Conservation (phyloP, 2,329 filamentous ascomycete species). For the Escovopsis sp. region DNA sequence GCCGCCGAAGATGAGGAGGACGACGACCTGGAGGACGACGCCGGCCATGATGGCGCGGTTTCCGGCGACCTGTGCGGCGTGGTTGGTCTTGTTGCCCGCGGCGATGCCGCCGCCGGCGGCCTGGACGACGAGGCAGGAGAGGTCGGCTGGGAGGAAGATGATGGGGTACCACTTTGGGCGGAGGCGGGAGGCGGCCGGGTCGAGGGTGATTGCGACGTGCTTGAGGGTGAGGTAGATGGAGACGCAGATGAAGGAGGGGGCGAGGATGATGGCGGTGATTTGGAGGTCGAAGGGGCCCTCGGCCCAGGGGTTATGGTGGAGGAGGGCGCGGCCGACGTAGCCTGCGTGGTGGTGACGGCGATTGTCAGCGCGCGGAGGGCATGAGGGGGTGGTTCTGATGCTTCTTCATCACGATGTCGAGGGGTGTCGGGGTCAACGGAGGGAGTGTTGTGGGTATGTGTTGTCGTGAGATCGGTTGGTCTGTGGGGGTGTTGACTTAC, state of each 20-base stretch:
- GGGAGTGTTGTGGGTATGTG: neutral
- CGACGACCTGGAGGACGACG: constrained; percentile 37
- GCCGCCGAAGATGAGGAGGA: constrained; percentile 31
- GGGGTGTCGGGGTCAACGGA: no score
- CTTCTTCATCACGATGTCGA: no score
- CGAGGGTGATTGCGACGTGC: constrained; percentile 37
- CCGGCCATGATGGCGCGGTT: constrained; percentile 40
- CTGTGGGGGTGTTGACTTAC: constrained; percentile 17
- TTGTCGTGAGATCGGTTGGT: neutral
- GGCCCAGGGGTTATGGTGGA: constrained; percentile 41
- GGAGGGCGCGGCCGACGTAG: constrained; percentile 36
- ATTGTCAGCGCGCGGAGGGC: no score
- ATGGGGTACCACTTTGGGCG: constrained; percentile 37
- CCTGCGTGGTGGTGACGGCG: constrained; percentile 19
- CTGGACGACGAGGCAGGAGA: constrained; percentile 44
- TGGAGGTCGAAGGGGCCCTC: constrained; percentile 39
- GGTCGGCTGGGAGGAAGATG: constrained; percentile 44
- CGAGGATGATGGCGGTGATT: constrained; percentile 44
- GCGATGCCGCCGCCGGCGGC: constrained; percentile 42
- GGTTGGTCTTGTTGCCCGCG: constrained; percentile 25
- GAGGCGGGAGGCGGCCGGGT: constrained; percentile 35
- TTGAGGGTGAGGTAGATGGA: constrained; percentile 51
- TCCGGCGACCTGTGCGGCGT: constrained; percentile 26
- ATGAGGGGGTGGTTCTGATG: no score
- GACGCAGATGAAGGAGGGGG: constrained; percentile 46